Evolutionary conservation across 1,284 basidiomycete genomes (phyloP).

Genomic region (Exobasidium cylindrosporum): DNA sequence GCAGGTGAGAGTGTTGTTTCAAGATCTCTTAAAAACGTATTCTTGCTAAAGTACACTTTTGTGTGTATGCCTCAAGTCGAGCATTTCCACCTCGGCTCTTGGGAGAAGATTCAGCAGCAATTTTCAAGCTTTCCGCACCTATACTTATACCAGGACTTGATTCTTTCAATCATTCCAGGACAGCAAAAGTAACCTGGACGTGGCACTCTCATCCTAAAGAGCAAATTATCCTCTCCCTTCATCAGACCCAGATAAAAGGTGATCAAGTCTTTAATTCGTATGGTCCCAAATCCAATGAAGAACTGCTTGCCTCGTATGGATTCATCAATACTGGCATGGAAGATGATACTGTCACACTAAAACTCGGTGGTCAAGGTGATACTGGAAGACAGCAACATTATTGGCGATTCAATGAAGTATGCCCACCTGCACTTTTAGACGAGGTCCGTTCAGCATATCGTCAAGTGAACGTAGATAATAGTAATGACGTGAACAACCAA

Average conservation of each 20-base stretch:
- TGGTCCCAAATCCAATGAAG: slow-evolving; percentile 51
- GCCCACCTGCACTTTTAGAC: neutral
- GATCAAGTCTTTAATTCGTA: slow-evolving; percentile 51
- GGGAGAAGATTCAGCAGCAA: slow-evolving; percentile 4
- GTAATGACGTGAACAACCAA: neutral
- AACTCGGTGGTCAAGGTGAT: slow-evolving; percentile 10
- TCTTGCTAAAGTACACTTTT: no score
- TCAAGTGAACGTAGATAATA: neutral
- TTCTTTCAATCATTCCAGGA: slow-evolving; percentile 42
- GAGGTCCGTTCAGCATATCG: neutral
- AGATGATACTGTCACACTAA: slow-evolving; percentile 12
- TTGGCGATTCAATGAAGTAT: neutral
- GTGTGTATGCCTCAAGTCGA: no score
- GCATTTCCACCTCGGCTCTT: slow-evolving; percentile 42
- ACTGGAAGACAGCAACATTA: neutral
- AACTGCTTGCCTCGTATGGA: slow-evolving; percentile 42
- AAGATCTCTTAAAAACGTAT: no score
- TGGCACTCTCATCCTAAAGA: neutral
- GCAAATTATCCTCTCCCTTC: slow-evolving; percentile 11
- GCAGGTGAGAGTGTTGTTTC: slow-evolving; percentile 16
- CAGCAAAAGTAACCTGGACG: slow-evolving; percentile 40
- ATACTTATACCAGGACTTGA: slow-evolving; percentile 49
- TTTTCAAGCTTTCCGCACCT: slow-evolving; percentile 17
- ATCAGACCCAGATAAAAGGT: neutral
- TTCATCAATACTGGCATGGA: slow-evolving; percentile 22